Evolutionary conservation across 805 yeast species (phyloP), one percentile per base, ranked within the genome.

Genomic region (Priceomyces haplophilus): DNA sequence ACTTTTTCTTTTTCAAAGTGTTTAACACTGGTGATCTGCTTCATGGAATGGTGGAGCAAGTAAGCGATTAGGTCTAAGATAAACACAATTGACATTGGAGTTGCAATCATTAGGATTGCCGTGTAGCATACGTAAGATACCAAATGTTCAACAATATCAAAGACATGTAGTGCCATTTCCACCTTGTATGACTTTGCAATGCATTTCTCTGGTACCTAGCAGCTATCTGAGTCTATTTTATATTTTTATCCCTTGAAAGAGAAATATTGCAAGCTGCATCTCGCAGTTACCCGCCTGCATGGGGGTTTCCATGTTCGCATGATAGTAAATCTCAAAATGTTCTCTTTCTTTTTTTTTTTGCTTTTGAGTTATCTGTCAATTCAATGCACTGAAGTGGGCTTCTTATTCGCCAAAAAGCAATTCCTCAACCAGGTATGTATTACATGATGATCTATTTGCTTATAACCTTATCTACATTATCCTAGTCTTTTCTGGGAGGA

Each of bases 381-480:
- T 6, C 31, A 11, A 4, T 27, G 31, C 15, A 10, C 15, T 11
- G 5, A 27, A 6, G 31, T 5, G n/a, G 24, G 24, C 24, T 21
- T 21, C 8, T 21, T 6, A 21, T 6, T 8, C 24, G 8, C 8
- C 6, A 21, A 21, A 21, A 21, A 21, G 24, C 6, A 7, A 6
- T 21, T 21, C 8, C 8, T 21, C 24, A 38, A 17, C 16, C 23
- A 15, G n/a, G 45, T 42, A 42, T 33, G 47, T 44, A 40, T 40
- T 38, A 41, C 17, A 46, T 50, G 53, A 51, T 51, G 55, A 45
- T 34, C 24, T 40, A 38, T 17, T 24, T 16, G 33, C 15, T 37
- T 21, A 27, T 15, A 45, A 44, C 52, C 57, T 53, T 53, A 53
- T 53, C 57, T 53, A 53, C 57, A 53, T 53, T 53, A 51, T 47